Base-by-base conservation (phyloP, 2,329 filamentous ascomycete species). In the Alternaria gansuensis region DNA sequence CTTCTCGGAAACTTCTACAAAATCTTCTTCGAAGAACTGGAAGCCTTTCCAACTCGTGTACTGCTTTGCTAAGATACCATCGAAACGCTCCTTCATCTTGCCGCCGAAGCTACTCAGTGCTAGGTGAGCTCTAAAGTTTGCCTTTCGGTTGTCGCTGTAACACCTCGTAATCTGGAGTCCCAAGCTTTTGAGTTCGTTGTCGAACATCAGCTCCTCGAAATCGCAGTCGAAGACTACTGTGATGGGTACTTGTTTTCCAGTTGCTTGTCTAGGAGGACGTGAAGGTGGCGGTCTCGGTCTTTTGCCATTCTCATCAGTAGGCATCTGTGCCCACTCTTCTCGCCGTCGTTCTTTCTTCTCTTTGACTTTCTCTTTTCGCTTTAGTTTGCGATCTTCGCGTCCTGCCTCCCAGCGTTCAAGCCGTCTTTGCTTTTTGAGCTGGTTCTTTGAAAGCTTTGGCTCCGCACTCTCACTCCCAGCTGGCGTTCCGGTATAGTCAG, bases 161-260 rank as follows among this genome's bases (percentile, higher is more conserved):
- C 86, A 90, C 56, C 95, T 84, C 8, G 92, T 96, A 62, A 99
- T 83, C 77, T 99, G 95, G 57, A 88, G 87, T 1, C 87, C 87
- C 11, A 99, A 84, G 4, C 92, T 97, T 54, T 93, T 88, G 29
- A 91, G 82, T 79, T 99, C 95, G 67, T 90, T 90, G 36, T 94
- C 90, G 50, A 84, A 84, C 95, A 99, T 99, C 72, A 93, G 85
- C 40, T 90, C 83, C 76, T 99, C 93, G 75, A 96, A 99, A 66
- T 91, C 88, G 79, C 94, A 98, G 80, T 99, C 95, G 63, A 99
- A 81, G 59, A 99, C 83, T 65, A 99, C 81, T 0, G 91, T 87
- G 23, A 98, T 81, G 2, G 93, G 93, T 0, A 96, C 84, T 55
- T 87, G 85, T 48, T 82, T 80, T 4, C 83, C 79, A n/a, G 55